Evolutionary conservation across 2,329 filamentous ascomycete species (phyloP), one percentile per base, ranked within the genome.

Genomic region (Stemphylium lycopersici): DNA sequence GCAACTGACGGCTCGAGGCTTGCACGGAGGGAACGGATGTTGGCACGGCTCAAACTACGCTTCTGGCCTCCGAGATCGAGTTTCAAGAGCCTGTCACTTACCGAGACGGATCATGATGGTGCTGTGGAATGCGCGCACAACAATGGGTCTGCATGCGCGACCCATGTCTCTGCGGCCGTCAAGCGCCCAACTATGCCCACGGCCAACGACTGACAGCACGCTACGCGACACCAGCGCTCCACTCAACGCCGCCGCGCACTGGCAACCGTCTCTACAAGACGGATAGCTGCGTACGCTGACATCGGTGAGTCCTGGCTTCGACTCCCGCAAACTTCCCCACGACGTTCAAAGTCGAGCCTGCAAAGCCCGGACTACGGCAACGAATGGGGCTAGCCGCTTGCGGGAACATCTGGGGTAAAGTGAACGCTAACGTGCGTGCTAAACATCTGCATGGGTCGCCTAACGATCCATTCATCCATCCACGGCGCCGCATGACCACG

Each of bases 151-250:
- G 39, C 61, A 62, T 60, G 58, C 52, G 48, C 31, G 46, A 58
- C 55, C 56, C 61, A 61, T 59, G 48, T 59, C 55, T 20, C 42
- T 48, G 49, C 55, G 52, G 48, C 42, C 58, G 43, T 50, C 59
- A 60, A 62, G 65, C 63, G 62, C 61, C 66, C 53, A 63, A 62
- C 65, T 55, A 59, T 44, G 59, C 49, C 22, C 52, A 62, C 58
- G 59, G 60, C 54, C 65, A 63, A 62, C 45, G 42, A 51, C 49
- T 49, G 46, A 58, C 54, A 60, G 57, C 60, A 53, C 63, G 55
- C 56, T 63, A 54, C 54, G 45, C 56, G 36, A 48, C 42, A 42
- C 48, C 39, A 48, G 49, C 48, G 48, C 40, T 39, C 40, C 45
- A 48, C 29, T 40, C 33, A 6, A 26, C 52, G 18, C 20, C 48